A percentile compares a stretch with the other conserved stretches of the same genome.
These are phyloP conservation scores for Penicillium robsamsonii DNA, from an alignment of 495 filamentous ascomycete species.

Conservation along the genomic window DNA sequence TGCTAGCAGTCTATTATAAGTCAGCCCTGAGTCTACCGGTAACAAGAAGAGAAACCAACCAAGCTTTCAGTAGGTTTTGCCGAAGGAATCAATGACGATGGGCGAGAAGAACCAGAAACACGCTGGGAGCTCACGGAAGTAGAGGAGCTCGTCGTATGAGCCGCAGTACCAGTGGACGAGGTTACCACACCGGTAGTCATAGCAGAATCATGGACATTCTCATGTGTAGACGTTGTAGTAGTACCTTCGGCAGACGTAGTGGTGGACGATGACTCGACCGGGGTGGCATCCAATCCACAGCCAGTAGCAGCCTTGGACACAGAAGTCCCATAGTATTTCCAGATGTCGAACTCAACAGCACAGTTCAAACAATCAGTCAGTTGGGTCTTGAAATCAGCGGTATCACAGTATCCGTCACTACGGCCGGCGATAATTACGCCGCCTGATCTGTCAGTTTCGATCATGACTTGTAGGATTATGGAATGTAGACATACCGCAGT, in stretches of 20 bases:
- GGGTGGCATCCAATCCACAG: slow-evolving; percentile 42
- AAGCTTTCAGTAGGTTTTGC: background rate
- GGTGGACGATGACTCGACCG: slow-evolving; percentile 27
- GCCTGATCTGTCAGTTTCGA: slow-evolving; percentile 24
- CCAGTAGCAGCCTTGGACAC: slow-evolving; percentile 31
- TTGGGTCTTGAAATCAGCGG: slow-evolving; percentile 39
- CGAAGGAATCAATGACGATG: background rate
- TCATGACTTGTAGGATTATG: background rate
- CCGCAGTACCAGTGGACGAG: background rate
- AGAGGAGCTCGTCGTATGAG: background rate
- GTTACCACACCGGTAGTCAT: background rate
- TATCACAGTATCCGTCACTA: slow-evolving; percentile 37
- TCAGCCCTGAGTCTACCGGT: background rate
- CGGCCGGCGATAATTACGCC: slow-evolving; percentile 39
- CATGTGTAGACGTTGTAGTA: background rate
- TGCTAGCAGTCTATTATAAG: background rate
- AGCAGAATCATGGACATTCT: background rate
- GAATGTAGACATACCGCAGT: slow-evolving; percentile 40
- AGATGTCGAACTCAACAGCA: slow-evolving; percentile 47
- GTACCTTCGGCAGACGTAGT: slow-evolving; percentile 10
- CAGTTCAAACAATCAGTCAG: slow-evolving; percentile 46
- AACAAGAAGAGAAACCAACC: background rate
- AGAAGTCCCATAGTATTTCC: slow-evolving; percentile 43
- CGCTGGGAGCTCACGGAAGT: background rate
- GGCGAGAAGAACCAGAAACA: background rate